Base-by-base conservation (phyloP, 2,329 filamentous ascomycete genomes). In the Aureobasidium uvarum region DNA sequence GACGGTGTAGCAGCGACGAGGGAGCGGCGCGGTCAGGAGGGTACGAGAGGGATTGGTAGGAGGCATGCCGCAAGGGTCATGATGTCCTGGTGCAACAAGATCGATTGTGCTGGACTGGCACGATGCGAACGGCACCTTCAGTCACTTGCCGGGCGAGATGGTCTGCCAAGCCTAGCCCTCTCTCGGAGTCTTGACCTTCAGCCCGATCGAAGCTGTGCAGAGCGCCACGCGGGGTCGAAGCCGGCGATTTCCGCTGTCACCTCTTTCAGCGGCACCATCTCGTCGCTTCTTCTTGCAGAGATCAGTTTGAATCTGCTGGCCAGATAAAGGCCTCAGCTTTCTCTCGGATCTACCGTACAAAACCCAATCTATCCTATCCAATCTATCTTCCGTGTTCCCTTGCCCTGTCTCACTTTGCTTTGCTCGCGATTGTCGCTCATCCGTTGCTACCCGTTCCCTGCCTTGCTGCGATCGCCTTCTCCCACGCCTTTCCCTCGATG, bases 41-140 rank as follows among this genome's bases (percentile, higher is more conserved):
- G 50, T 48, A 55, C 39, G 60, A 20, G 48, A 41, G 13, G 39
- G 20, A 8, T 38, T 55, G n/a, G 48, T 50, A 54, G 48, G 31
- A 54, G 60, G 39, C 60, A 64, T 64, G 31, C 60, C 60, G 48
- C 38, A 25, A 39, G 45, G 50, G 20, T 54, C 50, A 64, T 64
- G 18, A 39, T 64, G 60, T 45, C 60, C 46, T 55, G 33, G 25
- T 46, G 55, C 25, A 23, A 23, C 25, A 23, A 36, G 28, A 23
- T 36, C 18, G 55, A 59, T 20, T 33, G 41, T 59, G 41, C 41
- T 59, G 55, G 39, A 33, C 41, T 8, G 20, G 18, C 54, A 43
- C 18, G 38, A 38, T 55, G 33, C 14, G 14, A 14, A 18, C 55
- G 55, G 55, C 55, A 59, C 25, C 55, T 36, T 45, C 41, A 33